phyloP scores from a whole-genome alignment of 73 alveolate genomes.

The Blepharisma stoltei region DNA sequence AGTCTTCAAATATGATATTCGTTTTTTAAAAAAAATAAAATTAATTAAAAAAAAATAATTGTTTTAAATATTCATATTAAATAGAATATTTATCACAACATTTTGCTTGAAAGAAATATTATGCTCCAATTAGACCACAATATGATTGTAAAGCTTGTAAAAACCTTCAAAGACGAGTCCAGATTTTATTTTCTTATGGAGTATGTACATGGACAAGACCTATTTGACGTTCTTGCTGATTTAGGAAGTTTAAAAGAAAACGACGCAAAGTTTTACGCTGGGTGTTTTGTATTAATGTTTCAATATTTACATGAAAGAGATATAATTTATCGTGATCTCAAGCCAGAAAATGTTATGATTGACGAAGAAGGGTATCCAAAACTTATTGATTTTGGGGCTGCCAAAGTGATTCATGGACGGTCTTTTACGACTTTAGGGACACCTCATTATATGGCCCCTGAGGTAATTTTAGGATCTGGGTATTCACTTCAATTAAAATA shows the following conservation, averaged over 20 bases:
- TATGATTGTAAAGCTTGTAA: slow-evolving; percentile 9
- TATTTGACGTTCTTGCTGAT: neutral
- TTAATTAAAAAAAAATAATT: too few species aligned
- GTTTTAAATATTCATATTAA: too few species aligned
- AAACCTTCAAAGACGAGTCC: neutral
- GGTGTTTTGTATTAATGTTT: neutral
- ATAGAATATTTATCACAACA: neutral
- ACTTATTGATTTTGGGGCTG: slow-evolving; percentile 23
- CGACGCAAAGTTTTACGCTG: slow-evolving; percentile 13
- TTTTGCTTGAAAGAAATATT: slow-evolving; percentile 13
- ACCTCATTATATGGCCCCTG: slow-evolving; percentile 35
- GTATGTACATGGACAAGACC: neutral
- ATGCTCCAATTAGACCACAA: neutral
- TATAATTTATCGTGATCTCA: slow-evolving; percentile 16
- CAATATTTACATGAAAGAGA: slow-evolving; percentile 33
- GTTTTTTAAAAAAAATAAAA: too few species aligned
- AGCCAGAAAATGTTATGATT: slow-evolving; percentile 25
- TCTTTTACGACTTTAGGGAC: slow-evolving; percentile 13
- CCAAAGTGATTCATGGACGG: neutral
- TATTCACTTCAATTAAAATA: too few species aligned
- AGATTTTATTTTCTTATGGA: slow-evolving; percentile 10
- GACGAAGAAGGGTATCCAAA: slow-evolving; percentile 29
- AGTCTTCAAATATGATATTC: neutral
- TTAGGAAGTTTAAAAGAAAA: neutral
- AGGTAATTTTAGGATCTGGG: slow-evolving; percentile 17